phyloP scores from a whole-genome alignment of 768 basidiomycete species.

The Suillus decipiens region DNA sequence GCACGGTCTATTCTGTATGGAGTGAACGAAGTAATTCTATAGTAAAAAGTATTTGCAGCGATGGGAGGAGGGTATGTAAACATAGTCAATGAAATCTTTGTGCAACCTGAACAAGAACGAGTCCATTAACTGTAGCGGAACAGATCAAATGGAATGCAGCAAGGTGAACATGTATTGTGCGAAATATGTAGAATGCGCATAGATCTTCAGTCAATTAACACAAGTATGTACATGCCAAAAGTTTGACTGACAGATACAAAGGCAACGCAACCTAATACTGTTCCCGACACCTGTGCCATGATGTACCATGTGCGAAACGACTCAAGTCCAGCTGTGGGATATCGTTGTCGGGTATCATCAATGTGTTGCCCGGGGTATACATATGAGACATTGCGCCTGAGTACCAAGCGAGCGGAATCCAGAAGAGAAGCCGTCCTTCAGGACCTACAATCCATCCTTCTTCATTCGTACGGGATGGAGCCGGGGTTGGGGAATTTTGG shows the following conservation, averaged over 20 bases:
- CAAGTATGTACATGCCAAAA: no score
- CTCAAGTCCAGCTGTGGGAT: conserved; percentile 2
- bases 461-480: background rate
- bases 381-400: no score
- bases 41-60: no score
- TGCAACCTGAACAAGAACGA: no score
- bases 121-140: no score
- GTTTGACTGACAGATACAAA: no score
- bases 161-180: no score
- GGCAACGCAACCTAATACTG: no score
- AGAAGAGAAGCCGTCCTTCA: conserved; percentile 4
- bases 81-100: no score
- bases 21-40: background rate
- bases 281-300: background rate
- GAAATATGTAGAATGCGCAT: no score
- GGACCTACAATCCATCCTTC: background rate
- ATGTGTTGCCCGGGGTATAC: background rate
- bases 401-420: background rate
- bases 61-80: no score
- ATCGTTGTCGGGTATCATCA: background rate
- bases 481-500: background rate
- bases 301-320: background rate
- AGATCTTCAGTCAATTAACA: background rate
- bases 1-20: background rate
- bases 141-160: no score